These are phyloP conservation scores for Backusella sp. DNA, from an alignment of 192 early-diverging fungal species.

Conservation along the genomic window DNA sequence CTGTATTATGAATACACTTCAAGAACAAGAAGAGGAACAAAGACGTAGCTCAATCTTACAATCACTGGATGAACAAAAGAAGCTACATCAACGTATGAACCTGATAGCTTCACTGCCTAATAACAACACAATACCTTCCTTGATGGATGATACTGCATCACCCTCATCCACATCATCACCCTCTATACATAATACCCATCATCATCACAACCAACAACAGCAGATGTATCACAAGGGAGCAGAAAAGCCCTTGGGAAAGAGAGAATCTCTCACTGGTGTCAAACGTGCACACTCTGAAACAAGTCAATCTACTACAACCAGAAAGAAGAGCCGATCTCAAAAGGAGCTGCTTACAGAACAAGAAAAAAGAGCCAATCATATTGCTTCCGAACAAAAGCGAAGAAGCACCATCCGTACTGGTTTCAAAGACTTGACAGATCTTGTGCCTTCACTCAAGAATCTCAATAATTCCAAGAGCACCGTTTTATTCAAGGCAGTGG, in stretches of 20 bases:
- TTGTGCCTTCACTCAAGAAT: constrained; percentile 81
- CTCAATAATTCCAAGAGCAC: constrained; percentile 67
- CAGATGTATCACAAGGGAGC: background rate
- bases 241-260: background rate
- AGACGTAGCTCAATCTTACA: constrained; percentile 16
- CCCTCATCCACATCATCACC: background rate
- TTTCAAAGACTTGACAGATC: constrained; percentile 89
- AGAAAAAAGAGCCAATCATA: constrained; percentile 75
- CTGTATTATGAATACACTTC: background rate
- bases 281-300: constrained; percentile 1
- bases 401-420: constrained; percentile 76
- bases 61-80: constrained; percentile 19
- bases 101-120: constrained; percentile 3
- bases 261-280: background rate
- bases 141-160: background rate
- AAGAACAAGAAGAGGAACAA: constrained; percentile 23
- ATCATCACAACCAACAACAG: background rate
- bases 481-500: constrained; percentile 69
- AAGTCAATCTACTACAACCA: background rate
- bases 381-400: constrained; percentile 74
- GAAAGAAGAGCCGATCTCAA: constrained; percentile 29
- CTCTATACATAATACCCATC: background rate
- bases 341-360: constrained; percentile 74
- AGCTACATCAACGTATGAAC: background rate
- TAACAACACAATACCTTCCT: background rate